Base-by-base conservation (phyloP, 2,329 filamentous ascomycete genomes). In the Scedosporium dehoogii region DNA sequence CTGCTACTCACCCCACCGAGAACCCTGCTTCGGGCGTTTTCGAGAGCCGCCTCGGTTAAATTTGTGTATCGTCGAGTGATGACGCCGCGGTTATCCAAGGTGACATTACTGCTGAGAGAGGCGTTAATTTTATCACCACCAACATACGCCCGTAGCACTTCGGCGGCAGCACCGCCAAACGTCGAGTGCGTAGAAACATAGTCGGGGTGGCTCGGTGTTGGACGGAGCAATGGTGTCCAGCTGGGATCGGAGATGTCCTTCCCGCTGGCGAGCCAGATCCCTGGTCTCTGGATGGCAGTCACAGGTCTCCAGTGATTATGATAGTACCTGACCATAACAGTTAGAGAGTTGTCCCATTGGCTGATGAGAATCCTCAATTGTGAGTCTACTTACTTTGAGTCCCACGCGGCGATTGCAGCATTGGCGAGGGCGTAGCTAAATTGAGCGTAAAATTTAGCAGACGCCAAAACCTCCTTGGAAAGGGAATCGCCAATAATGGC, bases 341-440 rank as follows among this genome's bases (percentile, higher is more conserved):
- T 38, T 12, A 38, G 33, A 38, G 33, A 14, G 33, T 10, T 12
- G 10, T 38, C 10, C 33, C 33, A 33, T 33, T 38, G 10, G 10
- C 10, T 12, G 33, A 38, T 38, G 33, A 10, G 9, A 38, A 12
- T 12, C 14, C 10, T 10, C 33, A 14, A 38, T 38, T 38, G 33
- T 3, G 10, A 4, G 10, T 38, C 14, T 41, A 6, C 51, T 33
- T 48, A 64, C 63, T 64, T 65, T 4, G 42, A 58, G 21, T 65
- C 60, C 62, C 62, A 65, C 10, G 60, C 23, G 1, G 46, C 64
- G n/a, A 65, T 65, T 3, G 56, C 62, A 2, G 64, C 64, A 38
- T 64, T 65, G 38, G 64, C 64, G n/a, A 63, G 51, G 23, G 64
- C 64, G 55, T 64, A 65, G 62, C 64, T 65, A 18, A 65, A 58